These are phyloP conservation scores for Litchi chinensis DNA, from an alignment of 345 rosid genomes.

Conservation along the genomic window DNA sequence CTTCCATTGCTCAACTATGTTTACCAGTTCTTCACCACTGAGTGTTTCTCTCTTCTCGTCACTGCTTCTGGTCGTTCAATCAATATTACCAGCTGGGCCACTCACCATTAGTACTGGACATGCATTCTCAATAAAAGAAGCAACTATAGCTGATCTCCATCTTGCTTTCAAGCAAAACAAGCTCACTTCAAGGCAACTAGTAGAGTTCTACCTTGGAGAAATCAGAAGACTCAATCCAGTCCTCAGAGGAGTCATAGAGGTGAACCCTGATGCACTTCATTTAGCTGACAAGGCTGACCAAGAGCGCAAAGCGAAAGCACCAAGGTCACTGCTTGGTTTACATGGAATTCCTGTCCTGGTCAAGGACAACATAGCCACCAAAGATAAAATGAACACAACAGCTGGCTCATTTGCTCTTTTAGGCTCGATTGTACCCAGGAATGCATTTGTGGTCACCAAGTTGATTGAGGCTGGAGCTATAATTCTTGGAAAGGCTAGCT, in stretches of 20 bases:
- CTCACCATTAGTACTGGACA: background rate
- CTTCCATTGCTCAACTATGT: conserved; percentile 20
- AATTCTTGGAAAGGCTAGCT: conserved; percentile 75
- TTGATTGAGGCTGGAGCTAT: conserved; percentile 64
- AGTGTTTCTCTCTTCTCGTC: conserved; percentile 12
- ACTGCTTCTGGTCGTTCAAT: conserved; percentile 21
- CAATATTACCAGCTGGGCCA: conserved; percentile 11
- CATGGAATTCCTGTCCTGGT: conserved; percentile 73
- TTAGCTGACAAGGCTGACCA: conserved; percentile 17
- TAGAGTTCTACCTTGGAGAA: conserved; percentile 7
- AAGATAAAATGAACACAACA: conserved; percentile 68
- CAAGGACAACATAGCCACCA: conserved; percentile 67
- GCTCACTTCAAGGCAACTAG: conserved; percentile 16
- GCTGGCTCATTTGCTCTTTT: conserved; percentile 70
- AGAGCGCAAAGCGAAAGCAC: conserved; percentile 25
- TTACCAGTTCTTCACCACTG: background rate
- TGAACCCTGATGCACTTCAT: conserved; percentile 12
- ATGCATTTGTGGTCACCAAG: conserved; percentile 63
- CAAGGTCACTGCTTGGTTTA: conserved; percentile 30
- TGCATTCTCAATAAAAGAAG: conserved; percentile 46
- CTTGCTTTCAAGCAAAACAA: conserved; percentile 43
- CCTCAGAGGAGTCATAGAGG: conserved; percentile 14
- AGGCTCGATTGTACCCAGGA: conserved; percentile 60
- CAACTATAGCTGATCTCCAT: conserved; percentile 44
- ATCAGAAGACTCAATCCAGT: background rate